Evolutionary conservation across 352 stramenopile species (phyloP).

Genomic region (Thalassiosira hispida): DNA sequence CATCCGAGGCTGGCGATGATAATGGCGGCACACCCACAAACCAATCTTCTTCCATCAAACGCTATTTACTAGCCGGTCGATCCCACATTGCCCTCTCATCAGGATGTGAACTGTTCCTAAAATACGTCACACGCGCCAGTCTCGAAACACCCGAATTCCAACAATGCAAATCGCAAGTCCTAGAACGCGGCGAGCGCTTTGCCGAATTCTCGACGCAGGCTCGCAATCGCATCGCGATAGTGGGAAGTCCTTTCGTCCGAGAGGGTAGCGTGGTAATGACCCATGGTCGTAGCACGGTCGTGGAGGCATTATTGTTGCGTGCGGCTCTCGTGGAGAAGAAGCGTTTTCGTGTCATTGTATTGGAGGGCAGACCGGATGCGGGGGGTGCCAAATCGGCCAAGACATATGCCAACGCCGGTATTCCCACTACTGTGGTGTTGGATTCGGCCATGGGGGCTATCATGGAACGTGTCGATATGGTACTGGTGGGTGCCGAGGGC

Average conservation of each 20-base stretch:
- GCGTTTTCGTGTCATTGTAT: slow-evolving; percentile 93
- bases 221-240: slow-evolving; percentile 91
- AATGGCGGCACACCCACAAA: background rate
- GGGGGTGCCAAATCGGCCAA: slow-evolving; percentile 89
- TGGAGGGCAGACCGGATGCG: slow-evolving; percentile 91
- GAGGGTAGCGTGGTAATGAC: slow-evolving; percentile 94
- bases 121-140: slow-evolving; percentile 92
- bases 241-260: slow-evolving; percentile 94
- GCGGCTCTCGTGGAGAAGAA: slow-evolving; percentile 88
- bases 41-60: slow-evolving; percentile 8
- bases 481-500: slow-evolving; percentile 94
- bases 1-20: slow-evolving; percentile 7
- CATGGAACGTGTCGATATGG: slow-evolving; percentile 96
- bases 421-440: slow-evolving; percentile 94
- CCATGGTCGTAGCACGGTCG: slow-evolving; percentile 92
- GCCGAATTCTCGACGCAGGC: slow-evolving; percentile 91
- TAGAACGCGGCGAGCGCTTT: slow-evolving; percentile 92
- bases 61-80: slow-evolving; percentile 49
- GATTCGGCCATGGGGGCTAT: slow-evolving; percentile 95
- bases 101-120: slow-evolving; percentile 93
- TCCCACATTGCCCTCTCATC: slow-evolving; percentile 89
- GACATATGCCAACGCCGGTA: slow-evolving; percentile 87
- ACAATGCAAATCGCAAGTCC: slow-evolving; percentile 89
- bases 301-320: slow-evolving; percentile 90
- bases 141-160: slow-evolving; percentile 91